Evolutionary conservation across 106 monocot genomes (phyloP).

Genomic region (Triglochin maritima): DNA sequence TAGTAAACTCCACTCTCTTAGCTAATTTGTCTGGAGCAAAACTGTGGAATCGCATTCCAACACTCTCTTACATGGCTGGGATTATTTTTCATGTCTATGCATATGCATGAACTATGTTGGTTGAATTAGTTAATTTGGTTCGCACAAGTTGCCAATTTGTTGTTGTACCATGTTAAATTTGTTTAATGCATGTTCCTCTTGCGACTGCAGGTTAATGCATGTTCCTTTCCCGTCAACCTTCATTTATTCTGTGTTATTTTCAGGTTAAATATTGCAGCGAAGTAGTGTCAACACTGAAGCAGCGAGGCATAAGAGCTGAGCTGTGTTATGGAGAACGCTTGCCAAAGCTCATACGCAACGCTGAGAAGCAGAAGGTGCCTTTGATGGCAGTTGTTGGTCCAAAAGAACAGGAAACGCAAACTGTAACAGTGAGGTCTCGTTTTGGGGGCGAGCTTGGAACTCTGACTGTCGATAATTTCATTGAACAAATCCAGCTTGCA

Average conservation of each 20-base stretch:
- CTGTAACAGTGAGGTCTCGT: constrained; percentile 79
- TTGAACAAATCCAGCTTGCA: constrained; percentile 35
- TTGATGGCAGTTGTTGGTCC: constrained; percentile 87
- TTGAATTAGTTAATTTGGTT: no score
- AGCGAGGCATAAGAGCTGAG: constrained; percentile 57
- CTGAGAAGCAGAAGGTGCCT: constrained; percentile 92
- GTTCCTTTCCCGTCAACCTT: no score
- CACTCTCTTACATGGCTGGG: no score
- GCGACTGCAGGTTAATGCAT: no score
- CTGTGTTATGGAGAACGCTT: constrained; percentile 76
- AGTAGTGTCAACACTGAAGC: constrained; percentile 45
- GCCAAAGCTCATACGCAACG: constrained; percentile 82
- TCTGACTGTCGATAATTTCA: constrained; percentile 55
- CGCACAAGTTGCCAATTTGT: no score
- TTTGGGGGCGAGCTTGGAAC: constrained; percentile 74
- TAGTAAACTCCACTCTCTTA: no score
- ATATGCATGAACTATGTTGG: no score
- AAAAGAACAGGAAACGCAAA: constrained; percentile 61
- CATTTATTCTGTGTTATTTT: neutral
- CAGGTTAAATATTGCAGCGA: constrained; percentile 34
- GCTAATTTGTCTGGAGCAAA: no score
- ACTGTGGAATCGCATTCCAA: no score
- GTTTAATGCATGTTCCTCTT: no score
- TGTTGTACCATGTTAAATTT: no score
- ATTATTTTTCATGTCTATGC: no score